Conservation (phyloP, 352 stramenopile genomes). For the Phytophthora hibernalis region DNA sequence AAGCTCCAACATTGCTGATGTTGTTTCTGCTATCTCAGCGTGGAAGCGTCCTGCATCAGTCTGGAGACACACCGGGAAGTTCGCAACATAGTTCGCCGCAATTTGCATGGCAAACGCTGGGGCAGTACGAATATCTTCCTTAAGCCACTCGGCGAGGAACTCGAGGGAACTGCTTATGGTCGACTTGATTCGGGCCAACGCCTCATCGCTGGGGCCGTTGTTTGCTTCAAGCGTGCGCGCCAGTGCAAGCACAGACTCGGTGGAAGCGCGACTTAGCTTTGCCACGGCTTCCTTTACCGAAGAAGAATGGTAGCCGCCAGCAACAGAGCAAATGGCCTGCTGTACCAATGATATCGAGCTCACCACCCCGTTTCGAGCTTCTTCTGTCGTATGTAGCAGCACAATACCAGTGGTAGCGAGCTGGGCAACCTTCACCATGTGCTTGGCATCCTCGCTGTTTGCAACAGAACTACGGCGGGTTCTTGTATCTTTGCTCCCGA, state of each 20-base stretch:
- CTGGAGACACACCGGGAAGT: constrained; percentile 40
- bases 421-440: constrained; percentile 48
- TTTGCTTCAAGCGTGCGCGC: constrained; percentile 38
- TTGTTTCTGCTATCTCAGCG: constrained; percentile 34
- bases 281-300: constrained; percentile 42
- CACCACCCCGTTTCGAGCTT: constrained; percentile 43
- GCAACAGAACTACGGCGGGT: constrained; percentile 23
- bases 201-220: background rate
- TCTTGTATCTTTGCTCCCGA: constrained; percentile 19
- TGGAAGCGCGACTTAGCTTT: constrained; percentile 49
- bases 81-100: constrained; percentile 41
- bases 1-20: constrained; percentile 30
- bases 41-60: constrained; percentile 47
- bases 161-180: constrained; percentile 41
- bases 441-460: constrained; percentile 30
- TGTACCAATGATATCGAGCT: constrained; percentile 46
- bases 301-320: constrained; percentile 23
- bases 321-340: constrained; percentile 43
- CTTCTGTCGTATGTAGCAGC: constrained; percentile 56
- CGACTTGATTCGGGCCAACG: constrained; percentile 27
- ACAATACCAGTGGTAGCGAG: constrained; percentile 59
- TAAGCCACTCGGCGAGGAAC: constrained; percentile 50
- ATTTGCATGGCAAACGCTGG: constrained; percentile 55
- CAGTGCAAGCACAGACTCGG: constrained; percentile 51
- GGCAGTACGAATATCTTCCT: constrained; percentile 42